Conservation (phyloP, 1,139 yeast genomes). For the Yamadazyma siamensis region DNA sequence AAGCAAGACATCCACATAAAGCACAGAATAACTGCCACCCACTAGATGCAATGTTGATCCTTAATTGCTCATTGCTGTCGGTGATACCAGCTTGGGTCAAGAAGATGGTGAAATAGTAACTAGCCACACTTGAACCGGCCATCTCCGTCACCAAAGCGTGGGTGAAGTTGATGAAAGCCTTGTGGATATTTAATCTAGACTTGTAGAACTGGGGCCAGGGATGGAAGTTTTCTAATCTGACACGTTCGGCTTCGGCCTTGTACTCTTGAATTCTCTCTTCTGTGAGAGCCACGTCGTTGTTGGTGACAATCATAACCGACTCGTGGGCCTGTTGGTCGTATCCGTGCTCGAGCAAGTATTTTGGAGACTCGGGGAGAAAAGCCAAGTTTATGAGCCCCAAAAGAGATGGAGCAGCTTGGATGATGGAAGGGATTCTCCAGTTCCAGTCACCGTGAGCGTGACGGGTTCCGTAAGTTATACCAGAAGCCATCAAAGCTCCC, state of each 20-base stretch:
- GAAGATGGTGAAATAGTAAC: slow-evolving; percentile 13
- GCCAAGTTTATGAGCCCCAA: slow-evolving; percentile 11
- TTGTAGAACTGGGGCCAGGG: slow-evolving; percentile 12
- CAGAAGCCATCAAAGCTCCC: slow-evolving; percentile 12
- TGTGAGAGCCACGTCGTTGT: slow-evolving; percentile 1
- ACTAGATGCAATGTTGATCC: slow-evolving; percentile 12
- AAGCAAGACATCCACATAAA: slow-evolving; percentile 7
- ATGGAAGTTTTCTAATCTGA: slow-evolving; percentile 3
- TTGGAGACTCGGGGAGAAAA: slow-evolving; percentile 16
- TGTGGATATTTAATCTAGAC: slow-evolving; percentile 10
- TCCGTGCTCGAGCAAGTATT: slow-evolving; percentile 12
- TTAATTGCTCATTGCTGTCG: slow-evolving; percentile 9
- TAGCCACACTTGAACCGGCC: slow-evolving; percentile 17
- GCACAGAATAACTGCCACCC: slow-evolving; percentile 14
- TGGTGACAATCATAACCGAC: slow-evolving; percentile 8
- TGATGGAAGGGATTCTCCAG: slow-evolving; percentile 17
- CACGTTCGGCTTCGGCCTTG: slow-evolving; percentile 3
- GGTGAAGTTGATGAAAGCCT: slow-evolving; percentile 9
- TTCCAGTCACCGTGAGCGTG: slow-evolving; percentile 14
- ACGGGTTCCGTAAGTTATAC: slow-evolving; percentile 13
- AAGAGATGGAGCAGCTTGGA: slow-evolving; percentile 12
- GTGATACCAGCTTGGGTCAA: slow-evolving; percentile 13
- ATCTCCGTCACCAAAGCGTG: slow-evolving; percentile 15
- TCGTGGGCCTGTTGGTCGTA: slow-evolving; percentile 9
- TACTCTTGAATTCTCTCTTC: slow-evolving; percentile 5